Evolutionary conservation across 805 yeast species (phyloP), one percentile per base, ranked within the genome.

Genomic region (Starmerella kuoi): DNA sequence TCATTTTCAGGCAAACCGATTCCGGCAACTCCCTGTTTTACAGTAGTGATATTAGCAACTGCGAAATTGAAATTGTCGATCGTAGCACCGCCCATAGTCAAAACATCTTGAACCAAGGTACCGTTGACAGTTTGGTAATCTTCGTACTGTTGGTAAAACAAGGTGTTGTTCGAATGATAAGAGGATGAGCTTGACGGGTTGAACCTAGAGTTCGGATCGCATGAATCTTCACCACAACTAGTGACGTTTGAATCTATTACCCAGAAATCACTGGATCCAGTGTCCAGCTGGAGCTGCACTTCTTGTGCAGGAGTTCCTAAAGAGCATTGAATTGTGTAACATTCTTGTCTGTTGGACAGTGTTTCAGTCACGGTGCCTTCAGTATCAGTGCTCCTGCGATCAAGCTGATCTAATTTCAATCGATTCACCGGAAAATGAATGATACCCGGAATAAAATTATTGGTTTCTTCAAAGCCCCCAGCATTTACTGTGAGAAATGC

Each of bases 201-300:
- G 34, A 53, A 57, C 18, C 43, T 40, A 28, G 55, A 50, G 9
- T 7, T 4, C 19, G 12, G 9, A 7, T 17, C 26, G 33, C 42
- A 39, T 2, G 19, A 3, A 15, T 17, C 28, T 18, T 17, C 23
- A 15, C 15, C 26, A 20, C 38, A 40, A 11, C 12, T 4, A 14
- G 12, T 28, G 2, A 14, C 18, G 19, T 40, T 39, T 5, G 41
- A 31, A 21, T 20, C 14, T 33, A 27, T 31, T 17, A 76, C 69
- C 81, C 82, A 77, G 33, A 77, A 54, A 55, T 79, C 85, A 1
- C 79, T 68, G 0, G 83, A 76, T 2, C 86, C 86, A 1, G 86
- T 79, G 52, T 79, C 87, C 19, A 78, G 56, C 37, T 73, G 58
- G 4, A 77, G 73, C 3, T 63, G 63, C 6, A 77, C 62, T 3